phyloP scores from a whole-genome alignment of 106 monocot genomes.

The Dendrobium chrysotoxum region DNA sequence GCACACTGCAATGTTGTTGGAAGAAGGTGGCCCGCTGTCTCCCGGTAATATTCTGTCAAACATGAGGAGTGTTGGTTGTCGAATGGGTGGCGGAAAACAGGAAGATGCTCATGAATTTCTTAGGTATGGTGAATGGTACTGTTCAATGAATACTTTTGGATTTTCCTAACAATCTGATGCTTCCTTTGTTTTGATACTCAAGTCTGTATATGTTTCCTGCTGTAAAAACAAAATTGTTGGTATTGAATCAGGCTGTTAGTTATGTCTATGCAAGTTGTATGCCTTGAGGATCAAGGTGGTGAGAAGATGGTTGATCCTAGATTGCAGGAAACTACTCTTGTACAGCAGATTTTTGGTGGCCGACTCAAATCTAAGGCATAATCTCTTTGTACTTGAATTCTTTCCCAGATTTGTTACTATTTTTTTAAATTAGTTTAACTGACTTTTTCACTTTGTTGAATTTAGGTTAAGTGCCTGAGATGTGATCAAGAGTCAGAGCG shows the following conservation, averaged over 20 bases:
- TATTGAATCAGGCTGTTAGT: constrained; percentile 58
- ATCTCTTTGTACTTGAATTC: neutral
- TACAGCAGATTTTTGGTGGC: constrained; percentile 96
- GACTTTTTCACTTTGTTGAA: neutral
- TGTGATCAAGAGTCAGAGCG: constrained; percentile 90
- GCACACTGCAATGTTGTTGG: constrained; percentile 63
- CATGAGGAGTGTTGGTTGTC: constrained; percentile 66
- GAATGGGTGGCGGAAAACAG: constrained; percentile 87
- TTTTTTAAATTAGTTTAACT: neutral
- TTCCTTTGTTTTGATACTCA: neutral
- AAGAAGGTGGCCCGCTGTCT: constrained; percentile 69
- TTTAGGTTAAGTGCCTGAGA: constrained; percentile 84
- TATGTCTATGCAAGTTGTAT: constrained; percentile 90
- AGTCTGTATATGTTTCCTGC: neutral
- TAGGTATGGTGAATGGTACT: constrained; percentile 32
- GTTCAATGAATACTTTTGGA: no score
- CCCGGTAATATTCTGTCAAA: constrained; percentile 72
- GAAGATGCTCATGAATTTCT: constrained; percentile 99
- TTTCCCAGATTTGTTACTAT: neutral
- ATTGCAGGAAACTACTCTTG: constrained; percentile 89
- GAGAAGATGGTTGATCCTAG: constrained; percentile 66
- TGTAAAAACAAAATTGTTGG: neutral
- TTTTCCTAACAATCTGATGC: neutral
- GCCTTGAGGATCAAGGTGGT: constrained; percentile 72
- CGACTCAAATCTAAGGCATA: constrained; percentile 83